A percentile compares a stretch with the other conserved stretches of the same genome.
Conservation (phyloP, 495 filamentous ascomycete genomes). For the Penicillium antarcticum region DNA sequence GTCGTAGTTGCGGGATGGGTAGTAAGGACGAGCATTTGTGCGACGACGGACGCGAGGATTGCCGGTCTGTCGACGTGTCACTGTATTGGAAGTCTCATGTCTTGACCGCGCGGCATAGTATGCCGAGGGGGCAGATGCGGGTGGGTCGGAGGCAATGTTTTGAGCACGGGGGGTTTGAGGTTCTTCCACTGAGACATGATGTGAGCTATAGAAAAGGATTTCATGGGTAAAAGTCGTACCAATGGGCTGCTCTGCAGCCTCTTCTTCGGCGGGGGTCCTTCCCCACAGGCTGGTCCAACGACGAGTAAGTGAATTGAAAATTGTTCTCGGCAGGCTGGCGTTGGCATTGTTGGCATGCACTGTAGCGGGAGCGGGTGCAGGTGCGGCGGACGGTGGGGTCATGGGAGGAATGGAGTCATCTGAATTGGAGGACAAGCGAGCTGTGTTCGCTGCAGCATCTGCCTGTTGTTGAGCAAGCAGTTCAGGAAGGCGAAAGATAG, state of each 20-base stretch:
- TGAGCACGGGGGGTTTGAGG: neutral
- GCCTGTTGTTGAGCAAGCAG: constrained; percentile 26
- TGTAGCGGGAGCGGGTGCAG: neutral
- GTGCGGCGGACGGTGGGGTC: constrained; percentile 3
- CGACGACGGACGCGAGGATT: neutral
- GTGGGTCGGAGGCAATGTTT: neutral
- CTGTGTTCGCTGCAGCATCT: constrained; percentile 8
- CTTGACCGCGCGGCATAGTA: neutral
- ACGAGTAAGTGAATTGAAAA: constrained; percentile 17
- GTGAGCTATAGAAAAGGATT: neutral
- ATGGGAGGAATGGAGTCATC: neutral
- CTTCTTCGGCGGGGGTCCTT: neutral
- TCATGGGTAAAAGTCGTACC: neutral
- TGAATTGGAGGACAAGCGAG: constrained; percentile 1
- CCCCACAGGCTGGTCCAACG: constrained; percentile 18
- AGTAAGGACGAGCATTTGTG: neutral
- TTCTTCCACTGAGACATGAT: constrained; percentile 1
- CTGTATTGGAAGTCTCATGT: too few species aligned
- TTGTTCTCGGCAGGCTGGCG: constrained; percentile 1
- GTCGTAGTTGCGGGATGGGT: neutral
- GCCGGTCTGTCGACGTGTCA: neutral
- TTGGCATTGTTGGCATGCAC: neutral
- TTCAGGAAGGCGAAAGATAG: constrained; percentile 36
- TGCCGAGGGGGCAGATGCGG: neutral
- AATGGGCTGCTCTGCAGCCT: neutral